Evolutionary conservation across 73 alveolate species (phyloP).

Genomic region (Uronychia setigera): DNA sequence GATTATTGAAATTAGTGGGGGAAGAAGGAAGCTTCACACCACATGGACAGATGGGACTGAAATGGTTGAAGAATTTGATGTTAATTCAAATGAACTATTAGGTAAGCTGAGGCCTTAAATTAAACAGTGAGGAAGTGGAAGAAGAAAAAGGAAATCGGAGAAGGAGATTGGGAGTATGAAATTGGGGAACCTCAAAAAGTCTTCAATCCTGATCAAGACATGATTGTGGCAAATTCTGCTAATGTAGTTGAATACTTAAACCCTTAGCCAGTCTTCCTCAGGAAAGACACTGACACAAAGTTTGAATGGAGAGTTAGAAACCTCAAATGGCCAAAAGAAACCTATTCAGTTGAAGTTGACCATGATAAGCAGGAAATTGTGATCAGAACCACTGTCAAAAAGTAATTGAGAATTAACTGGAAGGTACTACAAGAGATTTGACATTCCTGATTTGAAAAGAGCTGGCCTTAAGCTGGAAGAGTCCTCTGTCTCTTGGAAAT

Average conservation of each 20-base stretch:
- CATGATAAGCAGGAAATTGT: conserved; percentile 93
- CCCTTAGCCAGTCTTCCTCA: conserved; percentile 91
- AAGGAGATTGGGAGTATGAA: conserved; percentile 96
- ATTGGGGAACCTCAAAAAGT: conserved; percentile 93
- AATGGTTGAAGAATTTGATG: conserved; percentile 96
- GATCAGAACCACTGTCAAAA: conserved; percentile 94
- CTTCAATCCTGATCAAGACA: conserved; percentile 83
- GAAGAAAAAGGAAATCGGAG: conserved; percentile 89
- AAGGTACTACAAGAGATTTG: conserved; percentile 86
- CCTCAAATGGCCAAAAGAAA: conserved; percentile 93
- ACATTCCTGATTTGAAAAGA: conserved; percentile 96
- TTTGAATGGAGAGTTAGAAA: conserved; percentile 98
- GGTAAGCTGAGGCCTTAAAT: conserved; percentile 36
- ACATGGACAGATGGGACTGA: conserved; percentile 89
- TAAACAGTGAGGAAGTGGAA: conserved; percentile 53
- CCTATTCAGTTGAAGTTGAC: conserved; percentile 89
- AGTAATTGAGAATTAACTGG: conserved; percentile 34
- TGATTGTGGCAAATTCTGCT: conserved; percentile 80
- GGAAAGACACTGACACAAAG: conserved; percentile 93
- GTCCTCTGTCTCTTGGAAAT: conserved; percentile 82
- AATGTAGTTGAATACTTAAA: conserved; percentile 53
- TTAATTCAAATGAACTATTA: conserved; percentile 92
- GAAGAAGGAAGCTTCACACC: conserved; percentile 82
- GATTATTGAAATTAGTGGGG: conserved; percentile 47
- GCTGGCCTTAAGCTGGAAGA: conserved; percentile 80